phyloP scores from a whole-genome alignment of 805 yeast genomes.

The Cyberlindnera nakhonratchasimensis region DNA sequence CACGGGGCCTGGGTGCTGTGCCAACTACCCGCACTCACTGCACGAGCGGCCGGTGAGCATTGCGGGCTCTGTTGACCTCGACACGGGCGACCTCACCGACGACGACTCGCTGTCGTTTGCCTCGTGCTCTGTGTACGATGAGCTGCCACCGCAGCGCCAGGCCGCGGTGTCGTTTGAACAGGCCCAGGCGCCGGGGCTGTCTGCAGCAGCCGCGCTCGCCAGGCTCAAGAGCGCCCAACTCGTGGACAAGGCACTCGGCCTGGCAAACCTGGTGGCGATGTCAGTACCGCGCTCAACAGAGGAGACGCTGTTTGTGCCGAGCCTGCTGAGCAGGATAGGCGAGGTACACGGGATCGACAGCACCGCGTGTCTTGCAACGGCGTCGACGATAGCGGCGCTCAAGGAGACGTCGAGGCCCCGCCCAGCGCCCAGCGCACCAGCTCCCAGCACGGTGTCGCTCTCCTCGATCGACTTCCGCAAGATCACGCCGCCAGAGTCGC shows the following conservation, averaged over 20 bases:
- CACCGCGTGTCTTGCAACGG: constrained; percentile 65
- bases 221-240: constrained; percentile 43
- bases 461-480: constrained; percentile 37
- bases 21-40: constrained; percentile 48
- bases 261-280: constrained; percentile 61
- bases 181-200: constrained; percentile 72
- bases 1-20: constrained; percentile 58
- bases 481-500: constrained; percentile 40
- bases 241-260: constrained; percentile 23
- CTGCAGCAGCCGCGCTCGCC: constrained; percentile 59
- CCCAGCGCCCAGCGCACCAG: constrained; percentile 1
- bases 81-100: constrained; percentile 45
- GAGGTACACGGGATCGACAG: constrained; percentile 70
- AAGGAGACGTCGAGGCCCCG: constrained; percentile 42
- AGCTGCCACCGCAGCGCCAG: constrained; percentile 22
- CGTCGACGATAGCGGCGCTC: constrained; percentile 65
- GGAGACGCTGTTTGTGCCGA: constrained; percentile 72
- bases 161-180: constrained; percentile 49
- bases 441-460: constrained; percentile 30
- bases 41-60: constrained; percentile 62
- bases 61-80: constrained; percentile 55
- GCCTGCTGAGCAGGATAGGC: constrained; percentile 64
- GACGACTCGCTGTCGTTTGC: constrained; percentile 31
- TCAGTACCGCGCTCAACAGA: constrained; percentile 76
- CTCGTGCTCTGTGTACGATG: no score